Conservation (phyloP, 164 flowering plant genomes). For the Vitis rupestris region DNA sequence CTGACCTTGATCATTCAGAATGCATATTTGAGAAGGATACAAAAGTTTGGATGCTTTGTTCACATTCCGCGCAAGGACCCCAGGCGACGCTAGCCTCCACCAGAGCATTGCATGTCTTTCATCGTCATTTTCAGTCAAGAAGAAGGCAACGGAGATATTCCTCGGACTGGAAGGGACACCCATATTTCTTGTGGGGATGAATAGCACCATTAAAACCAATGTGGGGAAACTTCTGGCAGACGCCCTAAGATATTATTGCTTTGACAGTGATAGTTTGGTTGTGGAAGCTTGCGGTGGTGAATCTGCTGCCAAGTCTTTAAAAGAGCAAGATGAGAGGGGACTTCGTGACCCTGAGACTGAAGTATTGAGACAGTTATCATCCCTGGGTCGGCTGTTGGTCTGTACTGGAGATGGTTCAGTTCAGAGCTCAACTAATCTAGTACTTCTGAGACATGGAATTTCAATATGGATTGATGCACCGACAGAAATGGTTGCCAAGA, state of each 20-base stretch:
- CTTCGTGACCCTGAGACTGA: slow-evolving; percentile 84
- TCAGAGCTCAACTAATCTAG: slow-evolving; percentile 68
- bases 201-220: slow-evolving; percentile 51
- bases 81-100: too few relatives aligned
- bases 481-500: slow-evolving; percentile 53
- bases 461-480: slow-evolving; percentile 88
- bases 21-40: too few relatives aligned
- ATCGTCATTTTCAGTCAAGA: slow-evolving; percentile 35
- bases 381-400: slow-evolving; percentile 93
- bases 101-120: too few relatives aligned
- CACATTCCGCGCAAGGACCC: too few relatives aligned
- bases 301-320: slow-evolving; percentile 40
- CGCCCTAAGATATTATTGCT: slow-evolving; percentile 67
- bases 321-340: slow-evolving; percentile 62
- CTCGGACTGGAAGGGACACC: slow-evolving; percentile 75
- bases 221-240: slow-evolving; percentile 70
- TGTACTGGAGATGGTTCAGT: slow-evolving; percentile 94
- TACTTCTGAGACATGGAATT: slow-evolving; percentile 74
- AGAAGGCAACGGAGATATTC: slow-evolving; percentile 58
- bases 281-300: slow-evolving; percentile 76
- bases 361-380: slow-evolving; percentile 85
- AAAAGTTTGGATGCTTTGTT: too few relatives aligned
- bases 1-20: too few relatives aligned
- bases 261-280: slow-evolving; percentile 84
- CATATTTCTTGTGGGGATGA: slow-evolving; percentile 75